These are phyloP conservation scores for Exophiala spinifera DNA, from an alignment of 2,329 filamentous ascomycete species.

Conservation along the genomic window DNA sequence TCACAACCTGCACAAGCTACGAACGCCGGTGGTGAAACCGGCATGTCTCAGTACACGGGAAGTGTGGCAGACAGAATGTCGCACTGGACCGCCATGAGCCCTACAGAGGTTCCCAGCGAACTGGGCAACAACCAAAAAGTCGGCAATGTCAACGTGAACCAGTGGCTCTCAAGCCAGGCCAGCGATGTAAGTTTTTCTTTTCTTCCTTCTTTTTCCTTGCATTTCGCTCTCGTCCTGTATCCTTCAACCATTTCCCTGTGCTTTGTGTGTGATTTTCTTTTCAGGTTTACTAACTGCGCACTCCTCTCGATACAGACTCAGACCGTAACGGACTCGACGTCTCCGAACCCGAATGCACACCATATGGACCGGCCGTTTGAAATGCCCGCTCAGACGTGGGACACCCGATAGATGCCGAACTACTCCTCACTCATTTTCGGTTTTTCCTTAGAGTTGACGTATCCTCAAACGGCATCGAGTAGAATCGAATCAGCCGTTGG, in stretches of 20 bases:
- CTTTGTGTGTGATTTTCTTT: not conserved
- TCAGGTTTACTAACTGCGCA: slow-evolving; percentile 5
- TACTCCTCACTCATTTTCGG: too few species aligned
- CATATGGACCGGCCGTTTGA: slow-evolving; percentile 21
- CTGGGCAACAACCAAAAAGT: slow-evolving; percentile 11
- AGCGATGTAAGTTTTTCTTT: slow-evolving; percentile 19
- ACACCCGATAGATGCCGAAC: slow-evolving; percentile 7
- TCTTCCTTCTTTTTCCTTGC: too few species aligned
- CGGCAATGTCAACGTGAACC: slow-evolving; percentile 16
- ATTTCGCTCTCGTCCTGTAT: not conserved
- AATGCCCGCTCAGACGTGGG: slow-evolving; percentile 22
- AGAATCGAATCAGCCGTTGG: too few species aligned
- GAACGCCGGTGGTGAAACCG: not conserved
- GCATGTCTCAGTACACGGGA: slow-evolving; percentile 5
- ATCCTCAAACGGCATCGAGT: too few species aligned
- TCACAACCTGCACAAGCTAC: not conserved
- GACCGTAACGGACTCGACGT: slow-evolving; percentile 13
- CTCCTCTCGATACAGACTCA: slow-evolving; percentile 1
- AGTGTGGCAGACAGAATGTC: slow-evolving; percentile 14
- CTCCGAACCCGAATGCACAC: slow-evolving; percentile 1
- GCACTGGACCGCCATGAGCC: slow-evolving; percentile 23
- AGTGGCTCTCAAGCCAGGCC: slow-evolving; percentile 25
- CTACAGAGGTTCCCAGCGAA: slow-evolving; percentile 17
- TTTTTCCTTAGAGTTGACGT: too few species aligned
- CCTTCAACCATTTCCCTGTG: not conserved